phyloP scores from a whole-genome alignment of 768 basidiomycete species.

The Hirschioporus abietinus region DNA sequence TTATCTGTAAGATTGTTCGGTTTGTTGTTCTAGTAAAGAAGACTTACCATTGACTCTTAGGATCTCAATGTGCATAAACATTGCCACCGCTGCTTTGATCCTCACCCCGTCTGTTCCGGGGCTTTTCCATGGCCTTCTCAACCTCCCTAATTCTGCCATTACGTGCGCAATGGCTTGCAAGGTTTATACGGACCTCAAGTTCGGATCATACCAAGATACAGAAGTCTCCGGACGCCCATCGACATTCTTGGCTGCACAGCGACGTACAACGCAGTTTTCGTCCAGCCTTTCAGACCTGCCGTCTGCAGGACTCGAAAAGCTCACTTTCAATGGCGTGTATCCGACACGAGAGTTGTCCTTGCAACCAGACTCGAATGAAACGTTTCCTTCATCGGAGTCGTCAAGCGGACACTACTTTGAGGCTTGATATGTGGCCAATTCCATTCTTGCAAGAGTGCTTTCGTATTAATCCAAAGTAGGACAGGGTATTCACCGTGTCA shows the following conservation, averaged over 20 bases:
- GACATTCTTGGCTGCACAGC: neutral
- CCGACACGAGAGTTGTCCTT: neutral
- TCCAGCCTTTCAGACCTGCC: neutral
- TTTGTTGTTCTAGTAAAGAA: neutral
- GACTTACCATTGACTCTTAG: neutral
- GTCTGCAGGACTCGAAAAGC: neutral
- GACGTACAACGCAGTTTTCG: neutral
- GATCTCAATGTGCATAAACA: slow-evolving; percentile 9
- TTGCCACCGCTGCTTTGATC: slow-evolving; percentile 9
- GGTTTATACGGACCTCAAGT: slow-evolving; percentile 27
- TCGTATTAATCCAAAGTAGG: no score
- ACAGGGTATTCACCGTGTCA: no score
- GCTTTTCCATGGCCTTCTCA: slow-evolving; percentile 23
- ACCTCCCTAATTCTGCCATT: slow-evolving; percentile 24
- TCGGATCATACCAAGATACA: slow-evolving; percentile 12
- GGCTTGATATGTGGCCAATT: neutral
- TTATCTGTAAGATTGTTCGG: slow-evolving; percentile 25
- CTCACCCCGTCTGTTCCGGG: slow-evolving; percentile 11
- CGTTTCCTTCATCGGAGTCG: neutral
- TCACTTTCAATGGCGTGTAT: neutral
- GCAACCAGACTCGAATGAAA: neutral
- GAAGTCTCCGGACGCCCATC: neutral
- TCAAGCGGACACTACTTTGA: neutral
- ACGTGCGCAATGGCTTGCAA: slow-evolving; percentile 29
- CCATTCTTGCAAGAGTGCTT: no score